Conservation (phyloP, 352 stramenopile species). For the Phytophthora cryptogea region DNA sequence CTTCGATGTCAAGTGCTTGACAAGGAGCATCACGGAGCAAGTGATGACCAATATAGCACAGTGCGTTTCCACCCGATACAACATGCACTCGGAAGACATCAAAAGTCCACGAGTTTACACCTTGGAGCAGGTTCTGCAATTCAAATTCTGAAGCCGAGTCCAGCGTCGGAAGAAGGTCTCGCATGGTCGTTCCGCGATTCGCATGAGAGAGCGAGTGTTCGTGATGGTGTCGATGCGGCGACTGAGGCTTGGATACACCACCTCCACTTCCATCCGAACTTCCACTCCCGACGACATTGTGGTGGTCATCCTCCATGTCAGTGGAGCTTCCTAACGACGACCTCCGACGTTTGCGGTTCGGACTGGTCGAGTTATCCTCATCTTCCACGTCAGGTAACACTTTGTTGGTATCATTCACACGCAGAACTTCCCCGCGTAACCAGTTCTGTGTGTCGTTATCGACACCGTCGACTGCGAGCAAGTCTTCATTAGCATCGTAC, state of each 20-base stretch:
- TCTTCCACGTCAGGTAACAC: constrained; percentile 54
- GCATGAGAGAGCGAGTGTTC: constrained; percentile 23
- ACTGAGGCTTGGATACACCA: constrained; percentile 2
- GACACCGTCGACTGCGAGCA: constrained; percentile 67
- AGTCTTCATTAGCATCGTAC: constrained; percentile 80
- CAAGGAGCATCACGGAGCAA: constrained; percentile 68
- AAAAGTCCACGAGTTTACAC: constrained; percentile 67
- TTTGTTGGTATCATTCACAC: constrained; percentile 69
- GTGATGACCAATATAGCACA: constrained; percentile 80
- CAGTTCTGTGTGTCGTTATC: constrained; percentile 87
- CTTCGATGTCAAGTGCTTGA: constrained; percentile 68
- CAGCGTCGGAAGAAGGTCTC: constrained; percentile 59
- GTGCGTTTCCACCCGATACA: constrained; percentile 69
- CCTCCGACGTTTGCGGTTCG: constrained; percentile 19
- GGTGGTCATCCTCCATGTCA: constrained; percentile 15
- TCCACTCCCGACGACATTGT: background rate
- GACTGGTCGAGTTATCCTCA: constrained; percentile 23
- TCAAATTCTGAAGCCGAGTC: constrained; percentile 71
- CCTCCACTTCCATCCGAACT: constrained; percentile 19
- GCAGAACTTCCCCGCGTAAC: constrained; percentile 78
- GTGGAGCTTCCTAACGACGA: constrained; percentile 29
- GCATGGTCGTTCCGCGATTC: constrained; percentile 59
- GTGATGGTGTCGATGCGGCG: constrained; percentile 23
- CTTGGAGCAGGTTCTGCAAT: constrained; percentile 66
- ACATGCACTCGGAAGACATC: constrained; percentile 78